phyloP scores from a whole-genome alignment of 2,329 filamentous ascomycete genomes.

The Diplodia sapinea region DNA sequence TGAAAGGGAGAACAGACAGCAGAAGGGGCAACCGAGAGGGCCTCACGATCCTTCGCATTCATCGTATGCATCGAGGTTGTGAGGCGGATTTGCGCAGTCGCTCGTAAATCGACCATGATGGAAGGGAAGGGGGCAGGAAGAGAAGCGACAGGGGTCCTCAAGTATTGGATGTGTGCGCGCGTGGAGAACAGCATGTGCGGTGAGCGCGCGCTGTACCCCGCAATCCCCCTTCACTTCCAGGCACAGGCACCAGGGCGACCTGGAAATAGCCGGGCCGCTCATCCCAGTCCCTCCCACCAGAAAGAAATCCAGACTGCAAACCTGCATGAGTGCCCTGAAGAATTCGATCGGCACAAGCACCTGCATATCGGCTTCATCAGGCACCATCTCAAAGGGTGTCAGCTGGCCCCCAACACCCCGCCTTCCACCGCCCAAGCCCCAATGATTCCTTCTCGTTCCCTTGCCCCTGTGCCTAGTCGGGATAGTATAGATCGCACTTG shows the following conservation, averaged over 20 bases:
- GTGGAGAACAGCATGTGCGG: not conserved
- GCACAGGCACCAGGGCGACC: constrained; percentile 13
- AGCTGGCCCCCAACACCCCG: constrained; percentile 14
- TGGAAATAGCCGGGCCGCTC: constrained; percentile 24
- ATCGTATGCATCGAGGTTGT: not conserved
- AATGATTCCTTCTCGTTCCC: constrained; percentile 8
- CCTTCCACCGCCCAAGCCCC: not conserved
- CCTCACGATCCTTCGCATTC: not conserved
- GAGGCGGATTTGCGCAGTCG: constrained; percentile 13
- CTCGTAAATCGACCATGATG: constrained; percentile 6
- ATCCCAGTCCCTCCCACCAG: not conserved
- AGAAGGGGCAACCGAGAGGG: not conserved
- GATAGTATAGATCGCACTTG: constrained; percentile 18
- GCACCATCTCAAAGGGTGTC: constrained; percentile 21
- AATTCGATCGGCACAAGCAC: constrained; percentile 23
- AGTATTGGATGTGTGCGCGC: constrained; percentile 13
- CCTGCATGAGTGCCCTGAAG: constrained; percentile 26
- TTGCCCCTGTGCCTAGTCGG: constrained; percentile 4
- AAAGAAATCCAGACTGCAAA: constrained; percentile 19
- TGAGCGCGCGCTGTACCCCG: constrained; percentile 25
- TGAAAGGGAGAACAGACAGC: not conserved
- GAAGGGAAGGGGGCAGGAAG: constrained; percentile 4
- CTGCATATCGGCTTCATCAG: constrained; percentile 23
- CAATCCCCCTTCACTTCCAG: constrained; percentile 18
- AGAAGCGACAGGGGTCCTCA: not conserved